Conservation (phyloP, 1,284 basidiomycete species). For the Chiua sp. region DNA sequence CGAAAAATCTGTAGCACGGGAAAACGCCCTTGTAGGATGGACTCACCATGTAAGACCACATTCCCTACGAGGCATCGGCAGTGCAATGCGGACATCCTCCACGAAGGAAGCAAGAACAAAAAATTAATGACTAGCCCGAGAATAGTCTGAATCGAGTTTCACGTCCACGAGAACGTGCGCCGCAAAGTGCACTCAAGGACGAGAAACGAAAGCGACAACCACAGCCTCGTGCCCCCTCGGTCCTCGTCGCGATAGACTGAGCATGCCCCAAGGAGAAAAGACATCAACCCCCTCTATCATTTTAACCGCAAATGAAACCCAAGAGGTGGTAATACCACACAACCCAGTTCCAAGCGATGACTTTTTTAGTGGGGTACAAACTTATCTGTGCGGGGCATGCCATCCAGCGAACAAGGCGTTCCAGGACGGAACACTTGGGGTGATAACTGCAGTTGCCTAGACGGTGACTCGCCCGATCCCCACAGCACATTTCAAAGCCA, state of each 20-base stretch:
- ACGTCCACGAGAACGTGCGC: constrained; percentile 23
- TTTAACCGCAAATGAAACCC: no score
- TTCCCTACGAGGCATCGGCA: no score
- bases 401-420: constrained; percentile 20
- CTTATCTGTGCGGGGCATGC: neutral
- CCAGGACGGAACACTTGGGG: constrained; percentile 18
- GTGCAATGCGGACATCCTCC: constrained; percentile 8
- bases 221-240: constrained; percentile 24
- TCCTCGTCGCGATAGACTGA: neutral
- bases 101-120: constrained; percentile 20
- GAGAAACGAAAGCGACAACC: neutral
- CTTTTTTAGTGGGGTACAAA: no score
- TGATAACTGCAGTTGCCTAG: neutral
- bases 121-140: constrained; percentile 34
- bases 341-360: neutral
- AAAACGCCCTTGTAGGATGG: no score
- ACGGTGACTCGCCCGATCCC: constrained; percentile 30
- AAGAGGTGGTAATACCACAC: no score
- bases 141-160: constrained; percentile 44
- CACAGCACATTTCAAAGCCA: constrained; percentile 34
- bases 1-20: no score
- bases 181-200: constrained; percentile 38
- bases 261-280: neutral
- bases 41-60: no score
- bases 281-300: no score